These are phyloP conservation scores for Botryotinia convoluta DNA, from an alignment of 2,329 filamentous ascomycete genomes.

Conservation along the genomic window DNA sequence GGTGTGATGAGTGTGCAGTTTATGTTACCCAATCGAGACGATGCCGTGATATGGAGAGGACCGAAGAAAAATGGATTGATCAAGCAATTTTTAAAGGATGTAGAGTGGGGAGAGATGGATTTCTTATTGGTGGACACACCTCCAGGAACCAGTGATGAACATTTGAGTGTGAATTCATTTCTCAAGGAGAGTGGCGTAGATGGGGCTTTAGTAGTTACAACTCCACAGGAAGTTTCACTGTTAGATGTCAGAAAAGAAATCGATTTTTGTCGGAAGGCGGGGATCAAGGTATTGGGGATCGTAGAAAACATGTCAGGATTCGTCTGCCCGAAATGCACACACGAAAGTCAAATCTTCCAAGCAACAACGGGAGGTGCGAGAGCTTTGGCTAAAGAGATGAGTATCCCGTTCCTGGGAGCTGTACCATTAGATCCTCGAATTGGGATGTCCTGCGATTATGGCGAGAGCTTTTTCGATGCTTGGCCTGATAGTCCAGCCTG, in stretches of 20 bases:
- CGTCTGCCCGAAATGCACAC: conserved; percentile 88
- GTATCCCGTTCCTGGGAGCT: conserved; percentile 81
- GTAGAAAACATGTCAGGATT: conserved; percentile 99
- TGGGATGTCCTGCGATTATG: conserved; percentile 94
- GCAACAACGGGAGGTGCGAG: conserved; percentile 86
- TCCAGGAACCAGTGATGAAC: conserved; percentile 92
- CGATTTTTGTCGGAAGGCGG: conserved; percentile 94
- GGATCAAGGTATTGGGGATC: conserved; percentile 80
- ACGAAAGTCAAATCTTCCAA: conserved; percentile 80
- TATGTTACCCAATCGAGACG: conserved; percentile 90
- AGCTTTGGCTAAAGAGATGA: conserved; percentile 78
- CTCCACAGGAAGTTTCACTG: conserved; percentile 88
- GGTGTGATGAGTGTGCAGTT: conserved; percentile 98
- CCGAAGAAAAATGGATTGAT: conserved; percentile 99
- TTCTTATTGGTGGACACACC: conserved; percentile 93
- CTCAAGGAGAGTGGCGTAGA: conserved; percentile 89
- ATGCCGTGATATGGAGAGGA: conserved; percentile 95
- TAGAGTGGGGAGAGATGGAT: conserved; percentile 95
- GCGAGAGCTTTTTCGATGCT: conserved; percentile 93
- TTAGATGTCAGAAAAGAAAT: conserved; percentile 96
- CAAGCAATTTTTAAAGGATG: conserved; percentile 96
- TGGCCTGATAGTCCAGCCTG: conserved; percentile 94
- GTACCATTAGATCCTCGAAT: conserved; percentile 93
- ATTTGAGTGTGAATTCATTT: conserved; percentile 88
- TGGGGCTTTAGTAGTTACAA: conserved; percentile 89